Evolutionary conservation across 2,329 filamentous ascomycete species (phyloP), one percentile per base, ranked within the genome.

Genomic region (Cladobotryum mycophilum): DNA sequence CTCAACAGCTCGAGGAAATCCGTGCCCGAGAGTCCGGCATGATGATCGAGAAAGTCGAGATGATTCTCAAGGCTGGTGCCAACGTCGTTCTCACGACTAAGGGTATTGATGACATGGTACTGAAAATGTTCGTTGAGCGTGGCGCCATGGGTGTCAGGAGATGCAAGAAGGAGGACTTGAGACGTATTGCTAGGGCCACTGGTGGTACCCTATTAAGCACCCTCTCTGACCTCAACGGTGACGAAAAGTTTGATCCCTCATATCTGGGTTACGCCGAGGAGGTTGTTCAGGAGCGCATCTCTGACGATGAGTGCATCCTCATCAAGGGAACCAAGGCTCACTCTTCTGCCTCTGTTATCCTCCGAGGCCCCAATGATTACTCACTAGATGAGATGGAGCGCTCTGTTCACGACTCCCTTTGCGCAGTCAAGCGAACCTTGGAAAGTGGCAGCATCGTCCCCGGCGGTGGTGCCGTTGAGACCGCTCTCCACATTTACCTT

Each of bases 371-470:
- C 60, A 97, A 99, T 72, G 93, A 99, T 70, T 97, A 88, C 74
- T 89, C 89, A 54, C 82, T 99, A 30, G 93, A 99, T 65, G 93
- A 99, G 79, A 99, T 97, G 92, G 93, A 99, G 79, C 88, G 93
- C 58, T 97, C 93, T 1, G 84, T 99, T 15, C 93, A 99, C 74
- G 93, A 99, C 72, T 95, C 92, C 13, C 79, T 99, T 43, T 96
- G 89, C 59, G 93, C 93, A 43, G 91, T 99, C 57, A 99, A 99
- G 84, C 84, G 93, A 61, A 96, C 93, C 3, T 79, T 99, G 7
- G 93, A 99, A 75, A 96, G 89, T 65, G 93, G 93, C 63, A 91
- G 88, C 72, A 95, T 99, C 58, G 93, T 99, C 37, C 93, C 93
- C 14, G 93, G 93, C 58, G 93, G 93, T 58, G 93, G 92, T 66